phyloP scores from a whole-genome alignment of 352 stramenopile genomes.

The Pythium graminicola region DNA sequence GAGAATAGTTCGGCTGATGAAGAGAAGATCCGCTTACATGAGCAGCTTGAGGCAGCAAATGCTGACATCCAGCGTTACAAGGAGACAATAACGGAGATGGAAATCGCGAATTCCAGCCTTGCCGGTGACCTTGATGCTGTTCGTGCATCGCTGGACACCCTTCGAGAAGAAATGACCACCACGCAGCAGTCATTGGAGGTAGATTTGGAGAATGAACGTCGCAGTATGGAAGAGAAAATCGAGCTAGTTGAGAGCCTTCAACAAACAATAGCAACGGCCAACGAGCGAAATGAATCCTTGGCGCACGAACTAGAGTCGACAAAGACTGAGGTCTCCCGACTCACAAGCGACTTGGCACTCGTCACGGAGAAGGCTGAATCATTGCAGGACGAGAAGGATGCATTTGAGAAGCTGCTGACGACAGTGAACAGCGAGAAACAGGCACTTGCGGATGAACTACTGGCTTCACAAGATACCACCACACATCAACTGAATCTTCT shows the following conservation, averaged over 20 bases:
- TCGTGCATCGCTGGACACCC: background rate
- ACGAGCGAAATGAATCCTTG: background rate
- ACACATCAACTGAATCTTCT: conserved; percentile 14
- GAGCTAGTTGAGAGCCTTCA: conserved; percentile 4
- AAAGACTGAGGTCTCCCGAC: background rate
- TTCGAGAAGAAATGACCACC: background rate
- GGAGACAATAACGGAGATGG: background rate
- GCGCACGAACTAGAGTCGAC: background rate
- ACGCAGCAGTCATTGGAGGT: background rate
- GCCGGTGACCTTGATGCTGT: background rate
- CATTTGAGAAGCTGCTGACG: background rate
- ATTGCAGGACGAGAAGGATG: background rate
- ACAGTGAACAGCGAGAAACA: background rate
- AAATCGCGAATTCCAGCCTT: background rate
- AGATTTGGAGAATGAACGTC: background rate
- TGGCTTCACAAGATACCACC: background rate
- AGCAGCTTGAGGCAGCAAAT: background rate
- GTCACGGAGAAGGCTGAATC: background rate
- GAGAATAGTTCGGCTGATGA: background rate
- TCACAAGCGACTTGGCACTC: background rate
- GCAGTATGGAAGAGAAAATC: conserved; percentile 4
- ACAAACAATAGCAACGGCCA: background rate
- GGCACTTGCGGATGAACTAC: conserved; percentile 10
- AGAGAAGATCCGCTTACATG: background rate
- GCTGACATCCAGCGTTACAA: background rate